Conservation (phyloP, 495 filamentous ascomycete species). For the Evansstolkia leycettana region DNA sequence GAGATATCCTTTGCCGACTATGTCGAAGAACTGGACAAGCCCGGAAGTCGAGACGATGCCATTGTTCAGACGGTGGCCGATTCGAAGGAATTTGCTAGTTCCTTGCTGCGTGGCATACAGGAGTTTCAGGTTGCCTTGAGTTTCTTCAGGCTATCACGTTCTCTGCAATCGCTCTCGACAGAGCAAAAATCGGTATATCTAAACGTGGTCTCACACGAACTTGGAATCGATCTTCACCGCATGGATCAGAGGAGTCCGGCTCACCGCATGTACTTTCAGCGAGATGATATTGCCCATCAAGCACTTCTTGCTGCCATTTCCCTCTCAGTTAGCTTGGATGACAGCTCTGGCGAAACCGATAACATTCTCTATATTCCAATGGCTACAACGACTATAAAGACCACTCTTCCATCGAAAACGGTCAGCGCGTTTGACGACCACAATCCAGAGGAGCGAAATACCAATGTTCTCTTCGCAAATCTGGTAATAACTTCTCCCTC, state of each 20-base stretch:
- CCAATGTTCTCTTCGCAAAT: conserved; percentile 93
- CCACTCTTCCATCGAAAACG: conserved; percentile 89
- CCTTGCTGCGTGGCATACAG: conserved; percentile 81
- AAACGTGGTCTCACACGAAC: conserved; percentile 87
- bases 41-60: conserved; percentile 60
- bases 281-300: conserved; percentile 87
- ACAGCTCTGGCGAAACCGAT: conserved; percentile 72
- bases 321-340: conserved; percentile 80
- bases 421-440: conserved; percentile 65
- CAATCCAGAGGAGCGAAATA: conserved; percentile 76
- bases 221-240: conserved; percentile 85
- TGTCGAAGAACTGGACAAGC: conserved; percentile 63
- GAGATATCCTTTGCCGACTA: conserved; percentile 62
- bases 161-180: conserved; percentile 51
- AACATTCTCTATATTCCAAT: conserved; percentile 91
- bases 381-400: conserved; percentile 92
- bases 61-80: conserved; percentile 82
- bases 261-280: conserved; percentile 98
- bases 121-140: conserved; percentile 94
- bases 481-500: conserved; percentile 93
- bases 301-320: conserved; percentile 86
- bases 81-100: conserved; percentile 84
- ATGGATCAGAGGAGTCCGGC: conserved; percentile 89
- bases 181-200: conserved; percentile 60
- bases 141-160: conserved; percentile 76